phyloP scores from a whole-genome alignment of 495 filamentous ascomycete genomes.

The Cairneyella variabilis region DNA sequence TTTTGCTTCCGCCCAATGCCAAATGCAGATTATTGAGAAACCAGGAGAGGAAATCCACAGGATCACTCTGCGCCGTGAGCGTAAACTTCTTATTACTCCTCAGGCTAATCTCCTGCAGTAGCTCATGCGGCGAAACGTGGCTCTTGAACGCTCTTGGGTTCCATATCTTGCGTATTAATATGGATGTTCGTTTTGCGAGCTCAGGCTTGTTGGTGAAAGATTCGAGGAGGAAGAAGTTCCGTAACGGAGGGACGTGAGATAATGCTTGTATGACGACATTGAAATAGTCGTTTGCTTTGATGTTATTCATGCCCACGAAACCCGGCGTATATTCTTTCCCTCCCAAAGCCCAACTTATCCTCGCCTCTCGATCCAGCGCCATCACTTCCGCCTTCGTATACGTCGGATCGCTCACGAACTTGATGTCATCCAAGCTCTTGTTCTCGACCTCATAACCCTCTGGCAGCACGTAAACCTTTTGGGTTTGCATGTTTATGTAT shows the following conservation, averaged over 20 bases:
- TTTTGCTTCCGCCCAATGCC: conserved; percentile 82
- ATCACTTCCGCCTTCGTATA: conserved; percentile 74
- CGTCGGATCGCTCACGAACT: conserved; percentile 93
- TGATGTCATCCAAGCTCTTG: conserved; percentile 96
- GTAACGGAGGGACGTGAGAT: conserved; percentile 82
- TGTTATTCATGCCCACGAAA: conserved; percentile 99
- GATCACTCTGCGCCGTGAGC: conserved; percentile 87
- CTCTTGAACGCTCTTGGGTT: conserved; percentile 95
- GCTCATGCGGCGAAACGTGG: conserved; percentile 95
- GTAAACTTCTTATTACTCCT: conserved; percentile 90
- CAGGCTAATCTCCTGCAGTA: conserved; percentile 90
- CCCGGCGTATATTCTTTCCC: conserved; percentile 85
- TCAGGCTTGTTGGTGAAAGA: conserved; percentile 54
- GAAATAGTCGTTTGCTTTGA: conserved; percentile 98
- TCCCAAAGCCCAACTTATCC: conserved; percentile 70
- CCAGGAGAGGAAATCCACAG: conserved; percentile 95
- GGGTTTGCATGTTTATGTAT: conserved; percentile 93
- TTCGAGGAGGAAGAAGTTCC: conserved; percentile 91
- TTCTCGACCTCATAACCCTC: conserved; percentile 97
- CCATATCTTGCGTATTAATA: conserved; percentile 95
- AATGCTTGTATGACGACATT: conserved; percentile 95
- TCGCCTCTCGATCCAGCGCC: conserved; percentile 73
- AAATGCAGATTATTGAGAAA: conserved; percentile 95
- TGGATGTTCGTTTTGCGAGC: conserved; percentile 74
- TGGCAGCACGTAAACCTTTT: conserved; percentile 92